Conservation (phyloP, 495 filamentous ascomycete species). For the Hyaloscypha variabilis region DNA sequence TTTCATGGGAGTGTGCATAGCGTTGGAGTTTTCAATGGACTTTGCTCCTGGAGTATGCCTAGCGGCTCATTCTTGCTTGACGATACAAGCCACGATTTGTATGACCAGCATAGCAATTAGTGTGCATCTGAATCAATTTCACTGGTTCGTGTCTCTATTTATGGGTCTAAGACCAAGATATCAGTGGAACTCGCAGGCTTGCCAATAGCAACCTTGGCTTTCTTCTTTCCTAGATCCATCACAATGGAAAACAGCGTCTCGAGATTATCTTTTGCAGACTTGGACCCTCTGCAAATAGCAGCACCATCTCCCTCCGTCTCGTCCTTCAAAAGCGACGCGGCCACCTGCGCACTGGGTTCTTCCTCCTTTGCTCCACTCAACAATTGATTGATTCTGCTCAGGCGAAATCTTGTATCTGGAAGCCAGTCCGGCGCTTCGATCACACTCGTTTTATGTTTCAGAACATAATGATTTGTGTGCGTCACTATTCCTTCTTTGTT, state of each 20-base stretch:
- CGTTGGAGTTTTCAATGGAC: conserved; percentile 25
- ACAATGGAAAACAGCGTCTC: conserved; percentile 51
- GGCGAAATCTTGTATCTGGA: conserved; percentile 22
- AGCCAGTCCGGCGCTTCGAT: conserved; percentile 38
- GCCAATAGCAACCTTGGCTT: conserved; percentile 42
- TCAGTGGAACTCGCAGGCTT: conserved; percentile 38
- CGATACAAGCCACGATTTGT: background rate
- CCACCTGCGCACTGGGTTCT: background rate
- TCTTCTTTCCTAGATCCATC: conserved; percentile 46
- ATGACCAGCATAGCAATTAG: background rate
- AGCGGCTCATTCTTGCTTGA: background rate
- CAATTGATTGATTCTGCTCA: conserved; percentile 21
- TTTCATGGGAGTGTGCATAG: conserved; percentile 20
- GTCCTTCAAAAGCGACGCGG: conserved; percentile 20
- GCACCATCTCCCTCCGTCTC: conserved; percentile 23
- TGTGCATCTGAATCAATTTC: background rate
- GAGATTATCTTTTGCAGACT: background rate
- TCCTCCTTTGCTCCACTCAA: conserved; percentile 19
- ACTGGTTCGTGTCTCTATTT: background rate
- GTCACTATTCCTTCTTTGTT: conserved; percentile 50
- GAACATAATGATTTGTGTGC: conserved; percentile 67
- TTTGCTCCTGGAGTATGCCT: background rate
- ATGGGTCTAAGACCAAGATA: conserved; percentile 13
- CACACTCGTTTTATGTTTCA: conserved; percentile 11
- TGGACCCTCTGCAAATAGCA: conserved; percentile 19